phyloP scores from a whole-genome alignment of 805 yeast species.

The Candida xyloterini region DNA sequence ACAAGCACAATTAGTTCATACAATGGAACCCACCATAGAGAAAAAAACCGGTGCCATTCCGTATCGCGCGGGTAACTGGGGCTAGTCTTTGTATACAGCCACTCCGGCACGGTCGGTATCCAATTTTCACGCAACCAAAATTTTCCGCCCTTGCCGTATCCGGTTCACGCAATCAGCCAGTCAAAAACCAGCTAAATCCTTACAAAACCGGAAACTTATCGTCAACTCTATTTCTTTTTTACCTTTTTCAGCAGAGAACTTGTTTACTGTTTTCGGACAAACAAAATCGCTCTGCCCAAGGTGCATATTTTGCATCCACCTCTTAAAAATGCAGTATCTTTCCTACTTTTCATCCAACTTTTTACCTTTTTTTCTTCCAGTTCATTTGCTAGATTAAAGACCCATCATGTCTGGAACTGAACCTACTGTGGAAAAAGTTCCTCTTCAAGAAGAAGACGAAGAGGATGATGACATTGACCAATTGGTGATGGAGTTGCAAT shows the following conservation, averaged over 20 bases:
- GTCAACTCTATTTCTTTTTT: conserved; percentile 16
- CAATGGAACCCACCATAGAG: too few species aligned
- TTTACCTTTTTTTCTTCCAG: conserved; percentile 14
- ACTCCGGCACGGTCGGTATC: conserved; percentile 12
- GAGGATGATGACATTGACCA: conserved; percentile 71
- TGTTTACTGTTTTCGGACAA: conserved; percentile 20
- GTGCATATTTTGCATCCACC: conserved; percentile 16
- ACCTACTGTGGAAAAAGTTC: conserved; percentile 28
- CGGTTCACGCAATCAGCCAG: conserved; percentile 7
- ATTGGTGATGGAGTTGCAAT: conserved; percentile 75
- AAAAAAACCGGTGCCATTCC: too few species aligned
- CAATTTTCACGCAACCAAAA: conserved; percentile 6
- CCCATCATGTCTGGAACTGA: conserved; percentile 21
- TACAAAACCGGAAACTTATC: conserved; percentile 5
- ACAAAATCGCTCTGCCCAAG: conserved; percentile 11
- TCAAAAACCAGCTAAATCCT: conserved; percentile 10
- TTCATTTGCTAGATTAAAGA: conserved; percentile 12
- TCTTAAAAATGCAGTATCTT: conserved; percentile 18
- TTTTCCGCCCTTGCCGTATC: conserved; percentile 7
- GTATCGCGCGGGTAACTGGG: background rate
- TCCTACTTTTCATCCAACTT: conserved; percentile 14
- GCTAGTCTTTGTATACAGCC: background rate
- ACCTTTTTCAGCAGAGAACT: conserved; percentile 13
- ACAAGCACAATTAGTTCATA: background rate
- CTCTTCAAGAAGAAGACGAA: conserved; percentile 47